Evolutionary conservation across 108 stramenopile species (phyloP).

Genomic region (Pelagomonas calceolata): DNA sequence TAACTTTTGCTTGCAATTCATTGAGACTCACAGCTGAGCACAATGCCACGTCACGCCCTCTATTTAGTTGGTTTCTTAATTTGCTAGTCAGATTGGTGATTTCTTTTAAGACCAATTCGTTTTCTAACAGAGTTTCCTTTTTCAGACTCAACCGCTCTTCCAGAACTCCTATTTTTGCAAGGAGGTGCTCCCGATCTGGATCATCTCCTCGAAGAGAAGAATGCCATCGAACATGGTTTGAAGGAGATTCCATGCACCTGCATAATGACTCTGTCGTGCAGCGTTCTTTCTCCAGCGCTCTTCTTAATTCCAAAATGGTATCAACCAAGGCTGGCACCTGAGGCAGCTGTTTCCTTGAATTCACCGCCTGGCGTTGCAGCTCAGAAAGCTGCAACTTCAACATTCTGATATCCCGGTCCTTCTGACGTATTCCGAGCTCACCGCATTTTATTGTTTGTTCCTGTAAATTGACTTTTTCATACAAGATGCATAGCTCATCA

Average conservation of each 20-base stretch:
- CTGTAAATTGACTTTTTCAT: slow-evolving; percentile 52
- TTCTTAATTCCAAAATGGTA: slow-evolving; percentile 20
- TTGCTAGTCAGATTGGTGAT: slow-evolving; percentile 32
- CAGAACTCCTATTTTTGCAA: slow-evolving; percentile 33
- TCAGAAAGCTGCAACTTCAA: slow-evolving; percentile 38
- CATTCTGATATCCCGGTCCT: slow-evolving; percentile 40
- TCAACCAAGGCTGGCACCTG: slow-evolving; percentile 20
- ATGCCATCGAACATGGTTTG: slow-evolving; percentile 35
- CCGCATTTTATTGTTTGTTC: slow-evolving; percentile 43
- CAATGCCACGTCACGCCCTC: slow-evolving; percentile 25
- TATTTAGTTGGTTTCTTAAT: slow-evolving; percentile 28
- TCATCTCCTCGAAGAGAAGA: slow-evolving; percentile 41
- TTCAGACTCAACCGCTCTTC: slow-evolving; percentile 38
- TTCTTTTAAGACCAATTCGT: slow-evolving; percentile 53
- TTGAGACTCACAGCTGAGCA: slow-evolving; percentile 30
- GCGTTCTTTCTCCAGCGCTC: slow-evolving; percentile 28
- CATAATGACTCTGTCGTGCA: slow-evolving; percentile 34
- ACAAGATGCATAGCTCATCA: slow-evolving; percentile 57
- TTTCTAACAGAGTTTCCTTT: slow-evolving; percentile 43
- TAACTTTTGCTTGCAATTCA: slow-evolving; percentile 34
- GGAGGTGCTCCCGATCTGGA: slow-evolving; percentile 35
- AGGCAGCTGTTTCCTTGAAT: slow-evolving; percentile 23
- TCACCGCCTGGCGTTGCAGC: slow-evolving; percentile 29
- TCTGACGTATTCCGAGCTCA: slow-evolving; percentile 28
- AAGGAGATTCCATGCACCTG: slow-evolving; percentile 43